Percentiles rank a stretch among this genome's conserved stretches.
Evolutionary conservation across 1,284 basidiomycete genomes (phyloP).

Genomic region (Fistulinella staudtii): DNA sequence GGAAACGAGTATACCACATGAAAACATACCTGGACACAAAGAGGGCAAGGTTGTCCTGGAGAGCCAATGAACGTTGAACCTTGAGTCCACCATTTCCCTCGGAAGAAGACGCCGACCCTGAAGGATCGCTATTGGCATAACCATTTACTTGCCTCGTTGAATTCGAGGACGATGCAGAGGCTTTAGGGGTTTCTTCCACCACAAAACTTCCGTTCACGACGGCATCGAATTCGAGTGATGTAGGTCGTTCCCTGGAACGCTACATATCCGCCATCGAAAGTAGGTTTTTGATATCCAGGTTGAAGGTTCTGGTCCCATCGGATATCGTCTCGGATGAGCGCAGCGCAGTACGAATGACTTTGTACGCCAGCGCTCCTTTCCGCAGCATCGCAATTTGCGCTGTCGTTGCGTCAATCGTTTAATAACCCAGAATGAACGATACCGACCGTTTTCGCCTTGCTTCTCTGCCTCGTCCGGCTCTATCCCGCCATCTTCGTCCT

Average conservation of each 20-base stretch:
- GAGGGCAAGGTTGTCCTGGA: slow-evolving; percentile 78
- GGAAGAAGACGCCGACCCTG: slow-evolving; percentile 9
- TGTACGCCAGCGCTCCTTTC: slow-evolving; percentile 88
- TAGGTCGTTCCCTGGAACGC: slow-evolving; percentile 82
- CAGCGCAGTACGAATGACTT: slow-evolving; percentile 66
- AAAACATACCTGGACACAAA: slow-evolving; percentile 72
- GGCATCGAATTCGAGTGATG: slow-evolving; percentile 75
- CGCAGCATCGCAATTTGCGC: slow-evolving; percentile 85
- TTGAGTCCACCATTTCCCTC: slow-evolving; percentile 48
- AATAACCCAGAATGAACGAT: neutral
- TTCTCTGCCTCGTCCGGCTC: slow-evolving; percentile 86
- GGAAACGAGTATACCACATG: neutral
- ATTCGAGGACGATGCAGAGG: slow-evolving; percentile 1
- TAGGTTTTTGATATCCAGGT: slow-evolving; percentile 83
- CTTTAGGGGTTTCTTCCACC: slow-evolving; percentile 18
- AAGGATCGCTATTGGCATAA: slow-evolving; percentile 19
- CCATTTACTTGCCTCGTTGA: slow-evolving; percentile 25
- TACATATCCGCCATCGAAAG: slow-evolving; percentile 99
- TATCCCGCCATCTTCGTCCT: slow-evolving; percentile 73
- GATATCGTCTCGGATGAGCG: slow-evolving; percentile 42
- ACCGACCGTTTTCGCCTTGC: slow-evolving; percentile 79
- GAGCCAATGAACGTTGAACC: slow-evolving; percentile 73
- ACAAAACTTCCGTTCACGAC: slow-evolving; percentile 65
- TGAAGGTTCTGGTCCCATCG: slow-evolving; percentile 64
- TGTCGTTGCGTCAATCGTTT: slow-evolving; percentile 32